Conservation (phyloP, 2,329 filamentous ascomycete species). For the Biscogniauxia sp. region DNA sequence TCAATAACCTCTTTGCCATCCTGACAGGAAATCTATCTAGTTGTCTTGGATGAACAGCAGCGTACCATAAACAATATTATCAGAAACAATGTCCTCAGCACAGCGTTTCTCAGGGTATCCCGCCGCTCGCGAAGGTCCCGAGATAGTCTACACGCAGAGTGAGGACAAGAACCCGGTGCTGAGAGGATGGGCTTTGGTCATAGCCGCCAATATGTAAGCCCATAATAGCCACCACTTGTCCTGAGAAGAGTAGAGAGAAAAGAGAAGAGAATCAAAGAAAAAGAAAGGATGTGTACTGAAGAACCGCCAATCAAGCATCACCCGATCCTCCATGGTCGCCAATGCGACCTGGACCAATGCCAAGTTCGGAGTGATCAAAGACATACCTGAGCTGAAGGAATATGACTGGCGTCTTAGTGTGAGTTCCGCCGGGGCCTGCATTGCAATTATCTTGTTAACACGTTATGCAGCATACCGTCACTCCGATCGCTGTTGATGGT, state of each 20-base stretch:
- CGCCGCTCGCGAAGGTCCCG: constrained; percentile 22
- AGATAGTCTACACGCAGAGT: constrained; percentile 42
- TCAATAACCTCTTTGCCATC: not conserved
- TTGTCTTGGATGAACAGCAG: not conserved
- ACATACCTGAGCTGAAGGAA: constrained; percentile 44
- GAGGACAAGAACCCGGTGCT: constrained; percentile 66
- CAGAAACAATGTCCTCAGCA: constrained; percentile 1
- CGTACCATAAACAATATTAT: not conserved
- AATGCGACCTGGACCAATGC: constrained; percentile 70
- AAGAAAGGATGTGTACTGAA: constrained; percentile 61
- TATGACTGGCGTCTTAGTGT: constrained; percentile 50
- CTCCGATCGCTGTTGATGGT: constrained; percentile 43
- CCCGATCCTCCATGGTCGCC: constrained; percentile 59
- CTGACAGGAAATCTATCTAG: not conserved
- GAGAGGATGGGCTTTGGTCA: constrained; percentile 60
- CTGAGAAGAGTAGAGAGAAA: constrained; percentile 57
- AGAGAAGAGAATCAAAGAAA: constrained; percentile 57
- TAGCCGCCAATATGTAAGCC: constrained; percentile 60
- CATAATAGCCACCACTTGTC: constrained; percentile 34
- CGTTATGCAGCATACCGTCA: constrained; percentile 51
- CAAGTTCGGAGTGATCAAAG: constrained; percentile 47
- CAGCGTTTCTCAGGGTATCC: constrained; percentile 28
- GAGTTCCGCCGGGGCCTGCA: constrained; percentile 18
- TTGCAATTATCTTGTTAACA: constrained; percentile 10
- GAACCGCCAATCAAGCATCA: constrained; percentile 61